Evolutionary conservation across 176 grass and related monocot genomes (phyloP), one percentile per base, ranked within the genome.

Genomic region (Oropetium thomaeum): DNA sequence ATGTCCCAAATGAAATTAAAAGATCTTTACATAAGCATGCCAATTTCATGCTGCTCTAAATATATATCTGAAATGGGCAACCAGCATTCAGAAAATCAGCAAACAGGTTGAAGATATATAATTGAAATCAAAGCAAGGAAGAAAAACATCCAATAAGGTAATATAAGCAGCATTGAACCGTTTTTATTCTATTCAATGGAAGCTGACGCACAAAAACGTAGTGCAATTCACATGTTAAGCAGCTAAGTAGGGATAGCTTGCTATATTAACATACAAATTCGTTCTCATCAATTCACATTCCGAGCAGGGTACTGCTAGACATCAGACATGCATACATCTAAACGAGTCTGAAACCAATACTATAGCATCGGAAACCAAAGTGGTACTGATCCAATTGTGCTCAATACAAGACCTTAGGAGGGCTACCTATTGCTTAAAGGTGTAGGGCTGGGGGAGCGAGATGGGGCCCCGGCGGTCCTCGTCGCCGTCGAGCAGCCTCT

Each of bases 371-470:
- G 69, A 23, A 10, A 55, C 45, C 22, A 67, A 65, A 11, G 27
- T 12, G 58, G 62, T 48, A 35, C 29, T 17, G 39, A 66, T 72
- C 30, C 31, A 39, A 70, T 63, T 79, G 6, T 74, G 52, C 22
- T 45, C 68, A 45, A 60, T 35, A 67, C 30, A 59, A n/a, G 63
- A 58, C 58, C 27, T 0, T 44, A 73, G 7, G 30, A 43, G 16
- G 12, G 26, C 74, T 65, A 81, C 57, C 47, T 91, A 97, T 49
- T 83, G 80, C 45, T 92, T 94, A 89, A 94, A 98, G 43, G 91
- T 94, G 84, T 90, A 98, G 34, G 91, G 74, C 79, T 98, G 89
- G 60, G 95, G 91, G 19, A 98, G 96, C 8, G 87, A 92, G 32
- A 92, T 90, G 33, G 95, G 86, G 5, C 86, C 91, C 42, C 82